Conservation (phyloP, 2,329 filamentous ascomycete genomes). For the Lasiodiplodia hormozganensis region DNA sequence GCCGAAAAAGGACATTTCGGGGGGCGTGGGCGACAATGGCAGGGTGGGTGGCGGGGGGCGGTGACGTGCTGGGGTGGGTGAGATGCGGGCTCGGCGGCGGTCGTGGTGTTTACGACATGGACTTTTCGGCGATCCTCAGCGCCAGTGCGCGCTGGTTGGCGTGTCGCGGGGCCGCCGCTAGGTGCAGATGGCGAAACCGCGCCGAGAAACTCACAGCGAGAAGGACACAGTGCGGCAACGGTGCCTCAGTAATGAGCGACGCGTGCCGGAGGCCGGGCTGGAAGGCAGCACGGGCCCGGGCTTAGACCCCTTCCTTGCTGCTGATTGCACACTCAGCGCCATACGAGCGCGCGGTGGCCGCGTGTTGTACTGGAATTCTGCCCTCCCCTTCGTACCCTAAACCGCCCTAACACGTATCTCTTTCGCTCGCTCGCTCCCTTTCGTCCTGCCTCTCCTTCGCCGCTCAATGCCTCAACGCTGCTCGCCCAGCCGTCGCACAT, state of each 20-base stretch:
- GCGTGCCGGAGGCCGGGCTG: conserved; percentile 8
- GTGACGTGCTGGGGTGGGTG: conserved; percentile 19
- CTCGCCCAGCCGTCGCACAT: conserved; percentile 7
- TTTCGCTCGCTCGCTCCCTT: conserved; percentile 10
- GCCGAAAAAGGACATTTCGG: conserved; percentile 86
- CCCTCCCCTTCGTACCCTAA: conserved; percentile 17
- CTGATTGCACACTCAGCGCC: conserved; percentile 16
- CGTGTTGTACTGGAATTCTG: conserved; percentile 16
- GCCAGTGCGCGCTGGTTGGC: conserved; percentile 34
- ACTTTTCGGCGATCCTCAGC: conserved; percentile 17
- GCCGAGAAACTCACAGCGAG: conserved; percentile 37
- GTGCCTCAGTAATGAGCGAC: not conserved
- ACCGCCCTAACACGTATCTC: conserved; percentile 19
- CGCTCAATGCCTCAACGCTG: conserved; percentile 16
- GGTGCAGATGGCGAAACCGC: conserved; percentile 31
- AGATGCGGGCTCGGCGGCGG: conserved; percentile 16
- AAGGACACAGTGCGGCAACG: not conserved
- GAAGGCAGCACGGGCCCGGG: conserved; percentile 8
- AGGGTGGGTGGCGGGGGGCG: conserved; percentile 30
- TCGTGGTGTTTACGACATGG: conserved; percentile 15
- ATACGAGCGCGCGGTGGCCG: conserved; percentile 11
- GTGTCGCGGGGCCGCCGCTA: conserved; percentile 37
- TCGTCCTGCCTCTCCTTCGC: not conserved
- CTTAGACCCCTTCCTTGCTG: conserved; percentile 22
- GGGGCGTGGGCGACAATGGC: conserved; percentile 33